Percentiles rank a stretch among this genome's conserved stretches.
phyloP scores from a whole-genome alignment of 1,284 basidiomycete genomes.

The Rhizoctonia solani region DNA sequence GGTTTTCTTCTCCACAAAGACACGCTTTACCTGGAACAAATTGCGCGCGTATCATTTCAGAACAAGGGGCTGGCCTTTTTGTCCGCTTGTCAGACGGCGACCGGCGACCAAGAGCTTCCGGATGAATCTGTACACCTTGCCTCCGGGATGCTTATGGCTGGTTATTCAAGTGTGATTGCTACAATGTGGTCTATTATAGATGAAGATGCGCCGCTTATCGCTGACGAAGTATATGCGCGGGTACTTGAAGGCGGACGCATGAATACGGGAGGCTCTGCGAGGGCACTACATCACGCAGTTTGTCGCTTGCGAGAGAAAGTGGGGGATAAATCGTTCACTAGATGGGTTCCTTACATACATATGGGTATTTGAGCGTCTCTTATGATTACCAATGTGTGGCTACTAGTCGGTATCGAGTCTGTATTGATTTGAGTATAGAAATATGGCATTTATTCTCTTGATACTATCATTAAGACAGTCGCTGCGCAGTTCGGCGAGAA shows the following conservation, averaged over 20 bases:
- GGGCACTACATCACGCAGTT: background rate
- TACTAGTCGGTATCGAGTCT: too few species aligned
- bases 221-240: background rate
- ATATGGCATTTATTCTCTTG: too few species aligned
- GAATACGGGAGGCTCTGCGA: background rate
- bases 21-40: background rate
- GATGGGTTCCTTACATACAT: background rate
- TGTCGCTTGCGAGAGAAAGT: background rate
- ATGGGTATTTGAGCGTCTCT: background rate
- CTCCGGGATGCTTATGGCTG: slow-evolving; percentile 12
- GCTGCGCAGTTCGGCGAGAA: too few species aligned
- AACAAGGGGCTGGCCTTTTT: slow-evolving; percentile 14
- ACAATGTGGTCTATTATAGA: slow-evolving; percentile 6
- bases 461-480: too few species aligned
- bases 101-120: background rate
- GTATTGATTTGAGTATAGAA: too few species aligned
- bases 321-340: background rate
- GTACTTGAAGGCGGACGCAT: background rate
- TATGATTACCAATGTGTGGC: too few species aligned
- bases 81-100: slow-evolving; percentile 14
- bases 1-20: background rate
- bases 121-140: slow-evolving; percentile 20
- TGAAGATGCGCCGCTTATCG: slow-evolving; percentile 1
- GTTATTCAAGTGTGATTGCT: slow-evolving; percentile 1
- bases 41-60: background rate